These are phyloP conservation scores for Pichia sp. DNA, from an alignment of 1,139 yeast species.

Conservation along the genomic window DNA sequence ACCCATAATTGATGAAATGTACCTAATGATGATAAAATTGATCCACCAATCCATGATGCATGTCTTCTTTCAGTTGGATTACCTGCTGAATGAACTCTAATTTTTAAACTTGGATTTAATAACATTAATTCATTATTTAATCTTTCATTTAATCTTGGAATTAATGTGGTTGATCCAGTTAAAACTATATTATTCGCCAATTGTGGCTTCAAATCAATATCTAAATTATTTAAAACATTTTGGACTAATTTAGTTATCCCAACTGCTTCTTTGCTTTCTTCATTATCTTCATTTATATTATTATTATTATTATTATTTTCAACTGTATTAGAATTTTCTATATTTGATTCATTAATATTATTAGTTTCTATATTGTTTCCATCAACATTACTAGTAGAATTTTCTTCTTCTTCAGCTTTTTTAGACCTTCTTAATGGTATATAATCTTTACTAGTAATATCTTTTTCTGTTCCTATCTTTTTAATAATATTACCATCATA, in stretches of 20 bases:
- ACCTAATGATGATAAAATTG: constrained; percentile 85
- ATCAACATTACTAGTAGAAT: constrained; percentile 1
- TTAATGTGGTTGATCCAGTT: constrained; percentile 81
- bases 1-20: constrained; percentile 98
- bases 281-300: not conserved
- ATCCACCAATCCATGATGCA: constrained; percentile 94
- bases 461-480: constrained; percentile 23
- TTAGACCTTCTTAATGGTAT: constrained; percentile 63
- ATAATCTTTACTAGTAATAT: constrained; percentile 44
- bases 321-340: not conserved
- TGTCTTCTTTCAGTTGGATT: constrained; percentile 74
- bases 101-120: constrained; percentile 83
- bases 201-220: constrained; percentile 85
- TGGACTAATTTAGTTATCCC: constrained; percentile 59
- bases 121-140: constrained; percentile 66
- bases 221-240: constrained; percentile 62
- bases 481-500: constrained; percentile 27
- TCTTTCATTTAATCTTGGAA: constrained; percentile 86
- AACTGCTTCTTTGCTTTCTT: constrained; percentile 8
- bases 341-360: constrained; percentile 16
- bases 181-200: constrained; percentile 87
- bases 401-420: constrained; percentile 31
- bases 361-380: constrained; percentile 20
- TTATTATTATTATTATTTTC: constrained; percentile 8
- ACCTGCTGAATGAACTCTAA: constrained; percentile 84